Percentiles rank a stretch among this genome's conserved stretches.
phyloP scores from a whole-genome alignment of 305 asterid species.

The Fraxinus latifolia region DNA sequence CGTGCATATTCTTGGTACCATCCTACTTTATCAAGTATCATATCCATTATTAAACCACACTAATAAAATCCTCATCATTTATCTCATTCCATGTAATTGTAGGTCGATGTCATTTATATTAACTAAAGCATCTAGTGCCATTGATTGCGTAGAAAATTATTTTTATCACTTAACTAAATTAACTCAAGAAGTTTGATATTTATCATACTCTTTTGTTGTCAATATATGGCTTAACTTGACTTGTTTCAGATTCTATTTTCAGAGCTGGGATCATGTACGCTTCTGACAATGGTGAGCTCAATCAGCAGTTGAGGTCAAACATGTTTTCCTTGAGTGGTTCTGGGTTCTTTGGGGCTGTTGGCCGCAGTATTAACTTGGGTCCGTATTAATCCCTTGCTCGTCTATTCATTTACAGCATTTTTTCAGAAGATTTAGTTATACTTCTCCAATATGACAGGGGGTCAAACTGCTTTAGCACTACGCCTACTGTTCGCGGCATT shows the following conservation, averaged over 20 bases:
- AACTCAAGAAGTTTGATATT: neutral
- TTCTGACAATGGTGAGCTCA: slow-evolving; percentile 43
- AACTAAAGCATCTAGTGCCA: neutral
- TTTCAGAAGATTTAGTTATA: neutral
- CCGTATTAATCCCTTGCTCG: neutral
- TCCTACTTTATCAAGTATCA: neutral
- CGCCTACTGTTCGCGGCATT: slow-evolving; percentile 76
- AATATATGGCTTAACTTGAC: slow-evolving; percentile 56
- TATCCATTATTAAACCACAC: neutral
- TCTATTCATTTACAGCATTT: neutral
- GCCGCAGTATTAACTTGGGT: slow-evolving; percentile 91
- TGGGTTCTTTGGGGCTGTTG: slow-evolving; percentile 77
- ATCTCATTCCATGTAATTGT: neutral
- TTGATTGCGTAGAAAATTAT: neutral
- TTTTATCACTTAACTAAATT: neutral
- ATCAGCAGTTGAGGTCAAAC: slow-evolving; percentile 55
- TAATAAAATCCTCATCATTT: neutral
- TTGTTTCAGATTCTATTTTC: slow-evolving; percentile 59
- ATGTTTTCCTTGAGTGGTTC: slow-evolving; percentile 73
- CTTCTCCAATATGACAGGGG: slow-evolving; percentile 46
- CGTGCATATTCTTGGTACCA: neutral
- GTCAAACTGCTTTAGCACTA: slow-evolving; percentile 82
- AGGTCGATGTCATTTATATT: neutral
- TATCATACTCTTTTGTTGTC: slow-evolving; percentile 7
- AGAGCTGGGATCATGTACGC: slow-evolving; percentile 96